Conservation (phyloP, 345 rosid species). For the Moricandia moricandioides region DNA sequence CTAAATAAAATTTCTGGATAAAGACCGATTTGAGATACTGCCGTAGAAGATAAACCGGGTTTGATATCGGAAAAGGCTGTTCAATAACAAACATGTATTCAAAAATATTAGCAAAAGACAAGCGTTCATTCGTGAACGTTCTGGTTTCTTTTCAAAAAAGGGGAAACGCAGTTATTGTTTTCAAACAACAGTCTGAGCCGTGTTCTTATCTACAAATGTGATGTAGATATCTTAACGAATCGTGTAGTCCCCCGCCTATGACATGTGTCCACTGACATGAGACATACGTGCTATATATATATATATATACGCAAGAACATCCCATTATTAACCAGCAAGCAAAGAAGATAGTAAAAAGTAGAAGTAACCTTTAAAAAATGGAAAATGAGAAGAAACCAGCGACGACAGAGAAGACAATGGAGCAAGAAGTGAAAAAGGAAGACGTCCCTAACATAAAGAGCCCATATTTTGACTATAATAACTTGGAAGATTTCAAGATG, state of each 20-base stretch:
- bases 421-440: not conserved
- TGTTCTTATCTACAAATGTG: not conserved
- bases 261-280: not conserved
- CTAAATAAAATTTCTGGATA: too few relatives aligned
- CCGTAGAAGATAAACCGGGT: too few relatives aligned
- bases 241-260: not conserved
- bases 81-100: not conserved
- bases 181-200: not conserved
- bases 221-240: not conserved
- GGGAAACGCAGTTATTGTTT: not conserved
- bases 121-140: not conserved
- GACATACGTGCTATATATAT: not conserved
- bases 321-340: not conserved
- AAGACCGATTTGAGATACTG: too few relatives aligned
- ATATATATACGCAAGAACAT: not conserved
- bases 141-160: not conserved
- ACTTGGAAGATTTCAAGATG: conserved; percentile 28
- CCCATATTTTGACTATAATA: conserved; percentile 22
- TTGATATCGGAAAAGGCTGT: too few relatives aligned
- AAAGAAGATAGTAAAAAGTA: not conserved
- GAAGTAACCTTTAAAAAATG: not conserved
- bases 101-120: not conserved
- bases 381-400: conserved; percentile 18
- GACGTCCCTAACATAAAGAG: conserved; percentile 13
- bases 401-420: not conserved